Base-by-base conservation (phyloP, 192 early-diverging fungal genomes). In the Lobosporangium transversale region DNA sequence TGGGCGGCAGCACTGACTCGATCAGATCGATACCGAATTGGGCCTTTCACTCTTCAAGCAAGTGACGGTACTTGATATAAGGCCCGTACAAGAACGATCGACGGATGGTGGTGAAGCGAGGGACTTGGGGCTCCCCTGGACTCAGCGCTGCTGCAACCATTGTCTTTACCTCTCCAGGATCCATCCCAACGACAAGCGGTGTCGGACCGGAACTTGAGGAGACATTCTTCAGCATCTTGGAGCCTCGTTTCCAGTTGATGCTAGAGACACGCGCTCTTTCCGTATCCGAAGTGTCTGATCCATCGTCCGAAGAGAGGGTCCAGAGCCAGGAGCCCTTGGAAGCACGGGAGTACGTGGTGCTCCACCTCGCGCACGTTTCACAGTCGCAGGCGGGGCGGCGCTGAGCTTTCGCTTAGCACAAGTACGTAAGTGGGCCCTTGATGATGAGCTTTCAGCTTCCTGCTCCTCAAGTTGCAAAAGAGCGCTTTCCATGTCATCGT, bases 161-260 rank as follows among this genome's bases (percentile, higher is more conserved):
- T 2, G 56, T 40, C 20, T 58, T 40, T 11, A 18, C 15, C 21
- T 45, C 56, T 18, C 56, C 56, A 12, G 37, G 56, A 11, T 58
- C 56, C 23, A 45, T 58, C 37, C 40, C 56, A 23, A 58, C 37
- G 8, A 40, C 37, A 40, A 40, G 18, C 6, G 45, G 5, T n/a
- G 5, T 7, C 17, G 4, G 17, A 4, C 15, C 45, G 4, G 5
- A 47, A 20, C 6, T n/a, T 14, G n/a, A 15, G 18, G 17, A 15
- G 17, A 47, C 45, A 17, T 47, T 17, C 23, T 47, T 4, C 4
- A 24, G 51, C 7, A 26, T 20, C 5, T 23, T 5, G 23, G 51
- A 53, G 4, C 51, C 6, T 29, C 24, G 30, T 29, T 31, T 53
- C 51, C 51, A 53, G 30, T 53, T 26, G 27, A 53, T 26, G 5